Percentiles rank a stretch among this genome's conserved stretches.
phyloP scores from a whole-genome alignment of 352 stramenopile species.

The Globisporangium takayamanum region DNA sequence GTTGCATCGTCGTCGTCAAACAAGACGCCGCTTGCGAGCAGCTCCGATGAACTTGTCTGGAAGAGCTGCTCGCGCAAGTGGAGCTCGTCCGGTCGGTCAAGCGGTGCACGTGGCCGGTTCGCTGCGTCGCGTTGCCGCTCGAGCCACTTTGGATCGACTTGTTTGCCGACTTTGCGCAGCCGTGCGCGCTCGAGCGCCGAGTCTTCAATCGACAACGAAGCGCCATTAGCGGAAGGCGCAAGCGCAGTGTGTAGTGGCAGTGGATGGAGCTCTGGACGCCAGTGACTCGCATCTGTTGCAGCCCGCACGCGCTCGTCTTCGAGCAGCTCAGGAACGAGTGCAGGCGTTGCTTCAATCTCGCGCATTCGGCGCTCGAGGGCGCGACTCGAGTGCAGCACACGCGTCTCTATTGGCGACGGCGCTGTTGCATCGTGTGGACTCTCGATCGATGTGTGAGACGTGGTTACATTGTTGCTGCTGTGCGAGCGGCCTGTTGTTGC shows the following conservation, averaged over 20 bases:
- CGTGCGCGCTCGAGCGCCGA: constrained; percentile 38
- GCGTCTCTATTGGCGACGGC: neutral
- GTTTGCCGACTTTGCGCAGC: constrained; percentile 55
- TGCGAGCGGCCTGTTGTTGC: neutral
- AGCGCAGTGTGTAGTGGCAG: neutral
- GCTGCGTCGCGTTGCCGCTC: constrained; percentile 39
- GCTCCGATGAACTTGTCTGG: constrained; percentile 21
- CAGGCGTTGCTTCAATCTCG: constrained; percentile 3
- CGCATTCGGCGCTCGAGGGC: constrained; percentile 29
- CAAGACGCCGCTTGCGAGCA: constrained; percentile 33
- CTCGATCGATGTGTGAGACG: too few relatives aligned
- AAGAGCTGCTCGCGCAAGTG: constrained; percentile 43
- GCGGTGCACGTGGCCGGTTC: constrained; percentile 36
- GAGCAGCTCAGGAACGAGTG: constrained; percentile 15
- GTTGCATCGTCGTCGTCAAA: constrained; percentile 32
- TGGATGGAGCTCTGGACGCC: constrained; percentile 16
- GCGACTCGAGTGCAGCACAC: constrained; percentile 33
- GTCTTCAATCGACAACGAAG: constrained; percentile 10
- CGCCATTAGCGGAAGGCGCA: neutral
- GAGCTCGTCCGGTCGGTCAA: constrained; percentile 43
- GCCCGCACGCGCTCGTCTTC: constrained; percentile 32
- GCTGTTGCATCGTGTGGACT: neutral
- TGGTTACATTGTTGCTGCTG: neutral
- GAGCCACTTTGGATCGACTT: constrained; percentile 59
- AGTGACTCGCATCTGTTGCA: constrained; percentile 44